Evolutionary conservation across 1,284 basidiomycete species (phyloP).

Genomic region (Ganoderma leucocontextum): DNA sequence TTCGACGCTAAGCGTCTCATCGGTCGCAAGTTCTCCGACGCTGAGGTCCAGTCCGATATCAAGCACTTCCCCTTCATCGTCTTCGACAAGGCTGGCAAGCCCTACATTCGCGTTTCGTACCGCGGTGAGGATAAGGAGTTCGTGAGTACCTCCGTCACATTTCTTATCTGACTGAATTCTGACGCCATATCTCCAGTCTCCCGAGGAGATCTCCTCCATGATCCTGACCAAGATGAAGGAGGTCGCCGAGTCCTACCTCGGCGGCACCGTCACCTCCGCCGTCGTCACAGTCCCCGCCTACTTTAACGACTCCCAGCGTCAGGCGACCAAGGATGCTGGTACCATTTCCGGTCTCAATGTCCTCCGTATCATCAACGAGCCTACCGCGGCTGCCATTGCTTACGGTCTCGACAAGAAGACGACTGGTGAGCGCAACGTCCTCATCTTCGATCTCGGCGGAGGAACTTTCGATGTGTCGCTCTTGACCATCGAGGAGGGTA

Average conservation of each 20-base stretch:
- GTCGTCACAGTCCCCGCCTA: conserved; percentile 96
- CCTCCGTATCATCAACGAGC: conserved; percentile 97
- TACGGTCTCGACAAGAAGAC: conserved; percentile 95
- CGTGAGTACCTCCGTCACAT: conserved; percentile 56
- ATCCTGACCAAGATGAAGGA: conserved; percentile 98
- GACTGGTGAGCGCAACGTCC: conserved; percentile 88
- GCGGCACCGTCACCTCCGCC: conserved; percentile 83
- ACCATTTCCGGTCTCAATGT: conserved; percentile 91
- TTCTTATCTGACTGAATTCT: conserved; percentile 14
- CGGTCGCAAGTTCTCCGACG: conserved; percentile 85
- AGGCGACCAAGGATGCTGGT: conserved; percentile 95
- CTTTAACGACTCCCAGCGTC: conserved; percentile 98
- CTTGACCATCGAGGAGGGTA: conserved; percentile 97
- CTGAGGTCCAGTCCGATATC: conserved; percentile 93
- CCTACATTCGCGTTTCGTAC: conserved; percentile 90
- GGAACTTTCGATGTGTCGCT: conserved; percentile 99
- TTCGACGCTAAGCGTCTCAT: conserved; percentile 97
- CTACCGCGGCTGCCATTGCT: conserved; percentile 94
- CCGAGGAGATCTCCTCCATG: conserved; percentile 98
- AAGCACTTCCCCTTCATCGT: conserved; percentile 97
- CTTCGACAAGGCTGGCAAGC: conserved; percentile 85
- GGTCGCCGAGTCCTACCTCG: conserved; percentile 97
- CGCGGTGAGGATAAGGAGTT: conserved; percentile 94
- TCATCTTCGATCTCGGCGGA: conserved; percentile 98
- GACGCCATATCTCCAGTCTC: conserved; percentile 60